Base-by-base conservation (phyloP, 1,284 basidiomycete species). In the Uromyces viciae-fabae region DNA sequence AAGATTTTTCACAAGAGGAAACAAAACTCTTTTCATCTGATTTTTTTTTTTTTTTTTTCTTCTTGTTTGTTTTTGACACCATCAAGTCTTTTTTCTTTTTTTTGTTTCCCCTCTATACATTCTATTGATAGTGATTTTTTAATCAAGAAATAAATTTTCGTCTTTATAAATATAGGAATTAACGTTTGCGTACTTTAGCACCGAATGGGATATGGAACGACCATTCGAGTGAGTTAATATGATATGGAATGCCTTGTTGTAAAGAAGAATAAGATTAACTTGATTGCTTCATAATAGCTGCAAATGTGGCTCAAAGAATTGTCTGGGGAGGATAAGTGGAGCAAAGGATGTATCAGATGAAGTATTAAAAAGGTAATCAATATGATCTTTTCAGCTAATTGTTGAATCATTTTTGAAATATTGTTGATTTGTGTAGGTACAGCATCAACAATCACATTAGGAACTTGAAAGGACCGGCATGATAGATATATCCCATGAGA, bases 191-290 rank as follows among this genome's bases (percentile, higher is more conserved):
- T 91, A 92, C 85, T 91, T 91, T 19, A 89, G 88, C 82, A 91
- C 90, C 8, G 91, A 92, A 84, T 92, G 91, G 90, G 88, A 90
- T 75, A 91, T 92, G 91, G 90, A 88, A 17, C 90, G 90, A 83
- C 88, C 89, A 0, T 92, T 92, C 83, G 85, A 87, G 40, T 92
- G 91, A 85, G 83, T 85, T 46, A 91, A 15, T 3, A 7, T 17
- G 15, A 25, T 72, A n/a, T n/a, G n/a, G n/a, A n/a, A n/a, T 72
- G 14, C 15, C 19, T 9, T 68, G 3, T 28, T 9, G 8, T 25
- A 52, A 5, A 31, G 43, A 56, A 33, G 5, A 43, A 2, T 9
- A 31, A 52, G 7, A 36, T 28, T 11, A 38, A n/a, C 36, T 25
- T 1, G n/a, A 40, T 9, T n/a, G 25, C 1, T 52, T 33, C 31